Base-by-base conservation (phyloP, 1,284 basidiomycete genomes). In the Cryptococcus depauperatus region DNA sequence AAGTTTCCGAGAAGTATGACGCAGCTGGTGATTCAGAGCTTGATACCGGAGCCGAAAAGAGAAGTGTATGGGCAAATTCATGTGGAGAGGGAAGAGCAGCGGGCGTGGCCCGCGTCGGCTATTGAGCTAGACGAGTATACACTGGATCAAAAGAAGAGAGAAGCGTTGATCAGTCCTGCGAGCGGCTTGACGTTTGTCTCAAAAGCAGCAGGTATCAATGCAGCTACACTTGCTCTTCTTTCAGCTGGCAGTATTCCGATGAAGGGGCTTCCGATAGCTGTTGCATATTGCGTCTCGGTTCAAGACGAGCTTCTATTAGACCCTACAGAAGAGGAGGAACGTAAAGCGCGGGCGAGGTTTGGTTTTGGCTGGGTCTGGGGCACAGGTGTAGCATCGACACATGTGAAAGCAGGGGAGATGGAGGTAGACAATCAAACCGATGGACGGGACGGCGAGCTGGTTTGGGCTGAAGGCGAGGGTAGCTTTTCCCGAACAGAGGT, bases 151-250 rank as follows among this genome's bases (percentile, higher is more conserved):
- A 19, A 33, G 25, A 23, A 19, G 32, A 40, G 14, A 13, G 29
- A 27, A 16, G 37, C 27, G 37, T 41, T 30, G 21, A 18, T 23
- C 16, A 45, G 44, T n/a, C 51, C 50, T 8, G 21, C 42, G 11
- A 46, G 43, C 30, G 38, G 35, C 10, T 52, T 53, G 11, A 59
- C 64, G 0, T 62, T 66, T 16, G 57, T 66, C 2, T 53, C 61
- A 1, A 65, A 68, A 57, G 74, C 89, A 44, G 82, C 91, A 4
- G 84, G 88, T 54, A 86, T 98, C 62, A 98, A 98, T 68, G 91
- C 84, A 16, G 87, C 89, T 1, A 93, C 91, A 3, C 78, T 98
- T 30, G 89, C 93, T 0, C 78, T 98, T 28, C 78, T 88, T 54
- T 83, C 81, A 48, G 88, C 91, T 2, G 93, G 95, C 2, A 45